Evolutionary conservation across 2,329 filamentous ascomycete genomes (phyloP).

Genomic region (Domatiomyces catenatus): DNA sequence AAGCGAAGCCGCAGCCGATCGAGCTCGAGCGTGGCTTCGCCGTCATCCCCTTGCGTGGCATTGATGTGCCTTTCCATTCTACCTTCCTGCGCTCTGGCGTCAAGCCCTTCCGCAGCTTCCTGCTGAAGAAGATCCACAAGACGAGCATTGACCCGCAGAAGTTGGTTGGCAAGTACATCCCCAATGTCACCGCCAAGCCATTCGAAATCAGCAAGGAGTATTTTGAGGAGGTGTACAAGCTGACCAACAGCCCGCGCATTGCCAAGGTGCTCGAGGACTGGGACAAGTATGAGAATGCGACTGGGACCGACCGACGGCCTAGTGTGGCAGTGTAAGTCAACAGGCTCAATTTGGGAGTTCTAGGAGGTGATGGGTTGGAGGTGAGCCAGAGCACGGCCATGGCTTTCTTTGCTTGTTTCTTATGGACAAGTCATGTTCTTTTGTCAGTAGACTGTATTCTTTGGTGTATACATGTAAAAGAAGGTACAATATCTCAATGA

Average conservation of each 20-base stretch:
- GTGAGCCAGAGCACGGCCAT: background rate
- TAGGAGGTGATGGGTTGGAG: background rate
- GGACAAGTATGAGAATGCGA: constrained; percentile 49
- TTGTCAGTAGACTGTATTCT: background rate
- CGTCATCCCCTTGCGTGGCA: constrained; percentile 89
- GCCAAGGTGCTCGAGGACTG: constrained; percentile 59
- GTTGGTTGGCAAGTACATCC: constrained; percentile 95
- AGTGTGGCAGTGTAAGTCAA: background rate
- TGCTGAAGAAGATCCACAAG: constrained; percentile 99
- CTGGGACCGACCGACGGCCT: background rate
- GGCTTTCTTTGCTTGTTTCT: background rate
- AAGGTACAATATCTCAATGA: background rate
- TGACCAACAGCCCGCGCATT: constrained; percentile 61
- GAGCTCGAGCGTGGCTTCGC: constrained; percentile 90
- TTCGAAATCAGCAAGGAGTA: constrained; percentile 97
- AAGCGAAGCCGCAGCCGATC: constrained; percentile 73
- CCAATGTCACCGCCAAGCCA: constrained; percentile 90
- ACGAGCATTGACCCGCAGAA: constrained; percentile 95
- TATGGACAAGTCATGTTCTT: background rate
- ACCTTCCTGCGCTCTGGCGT: constrained; percentile 96
- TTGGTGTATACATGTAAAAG: background rate
- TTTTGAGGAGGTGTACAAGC: constrained; percentile 93
- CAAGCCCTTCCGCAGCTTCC: constrained; percentile 95
- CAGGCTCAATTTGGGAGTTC: too few species aligned
- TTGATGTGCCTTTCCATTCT: constrained; percentile 93